phyloP scores from a whole-genome alignment of 1,284 basidiomycete species.

The Cyathus pygmaeus region DNA sequence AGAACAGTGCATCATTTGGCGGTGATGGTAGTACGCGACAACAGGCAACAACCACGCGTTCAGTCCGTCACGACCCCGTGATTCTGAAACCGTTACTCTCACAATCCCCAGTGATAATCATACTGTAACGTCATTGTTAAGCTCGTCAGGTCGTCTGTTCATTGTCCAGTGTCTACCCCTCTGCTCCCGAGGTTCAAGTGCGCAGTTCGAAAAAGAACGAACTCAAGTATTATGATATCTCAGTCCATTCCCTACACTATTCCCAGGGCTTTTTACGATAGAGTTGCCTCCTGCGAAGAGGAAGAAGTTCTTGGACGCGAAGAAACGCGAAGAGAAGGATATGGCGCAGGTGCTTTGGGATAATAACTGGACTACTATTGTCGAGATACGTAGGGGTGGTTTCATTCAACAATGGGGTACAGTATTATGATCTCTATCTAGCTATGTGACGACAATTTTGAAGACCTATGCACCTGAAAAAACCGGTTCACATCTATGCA shows the following conservation, averaged over 20 bases:
- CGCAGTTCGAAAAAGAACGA: constrained; percentile 97
- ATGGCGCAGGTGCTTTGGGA: constrained; percentile 84
- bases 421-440: constrained; percentile 50
- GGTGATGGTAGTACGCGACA: too few relatives aligned
- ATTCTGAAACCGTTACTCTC: too few relatives aligned
- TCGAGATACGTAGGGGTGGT: constrained; percentile 70
- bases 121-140: too few relatives aligned
- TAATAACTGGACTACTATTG: constrained; percentile 89
- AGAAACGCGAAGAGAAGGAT: constrained; percentile 76
- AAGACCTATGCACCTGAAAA: constrained; percentile 89
- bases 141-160: too few relatives aligned
- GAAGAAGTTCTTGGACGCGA: constrained; percentile 68
- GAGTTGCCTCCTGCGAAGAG: constrained; percentile 45
- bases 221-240: constrained; percentile 91
- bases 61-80: too few relatives aligned
- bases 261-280: constrained; percentile 86
- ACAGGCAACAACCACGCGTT: too few relatives aligned
- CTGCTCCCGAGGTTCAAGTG: constrained; percentile 63
- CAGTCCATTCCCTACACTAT: constrained; percentile 91
- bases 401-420: not conserved
- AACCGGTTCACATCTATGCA: constrained; percentile 94
- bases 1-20: too few relatives aligned
- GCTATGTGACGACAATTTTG: constrained; percentile 98
- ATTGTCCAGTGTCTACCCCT: too few relatives aligned
- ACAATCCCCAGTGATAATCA: too few relatives aligned